Conservation (phyloP, 306 rosid genomes). For the Dalbergia cultrata region DNA sequence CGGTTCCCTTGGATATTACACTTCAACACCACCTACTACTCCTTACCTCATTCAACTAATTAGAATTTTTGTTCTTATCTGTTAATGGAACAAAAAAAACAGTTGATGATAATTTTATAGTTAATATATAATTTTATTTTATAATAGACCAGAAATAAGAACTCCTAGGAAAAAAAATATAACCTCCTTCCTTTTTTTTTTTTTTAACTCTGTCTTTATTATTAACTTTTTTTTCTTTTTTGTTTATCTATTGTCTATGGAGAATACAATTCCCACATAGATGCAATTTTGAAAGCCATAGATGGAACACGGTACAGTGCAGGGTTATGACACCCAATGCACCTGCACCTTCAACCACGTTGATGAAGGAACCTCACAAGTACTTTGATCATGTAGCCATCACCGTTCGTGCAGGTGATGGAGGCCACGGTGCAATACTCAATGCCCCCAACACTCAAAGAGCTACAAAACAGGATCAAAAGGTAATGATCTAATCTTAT, state of each 20-base stretch:
- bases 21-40: too few relatives aligned
- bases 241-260: not conserved
- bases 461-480: constrained; percentile 48
- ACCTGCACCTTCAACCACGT: constrained; percentile 32
- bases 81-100: too few relatives aligned
- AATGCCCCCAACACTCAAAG: constrained; percentile 28
- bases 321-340: constrained; percentile 15
- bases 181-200: not conserved
- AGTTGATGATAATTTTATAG: too few relatives aligned
- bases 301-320: constrained; percentile 37
- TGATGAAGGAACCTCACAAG: constrained; percentile 80
- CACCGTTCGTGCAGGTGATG: constrained; percentile 91
- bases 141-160: too few relatives aligned
- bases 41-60: too few relatives aligned
- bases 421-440: constrained; percentile 85
- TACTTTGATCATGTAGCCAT: constrained; percentile 83
- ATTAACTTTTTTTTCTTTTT: not conserved
- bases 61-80: too few relatives aligned
- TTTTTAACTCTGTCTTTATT: not conserved
- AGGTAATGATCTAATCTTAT: not conserved
- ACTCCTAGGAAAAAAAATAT: too few relatives aligned
- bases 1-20: too few relatives aligned
- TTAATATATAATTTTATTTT: too few relatives aligned
- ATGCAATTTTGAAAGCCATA: constrained; percentile 10
- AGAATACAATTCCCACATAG: constrained; percentile 3